Evolutionary conservation across 208 protist genomes (phyloP).

Genomic region (Acanthamoeba pearcei): DNA sequence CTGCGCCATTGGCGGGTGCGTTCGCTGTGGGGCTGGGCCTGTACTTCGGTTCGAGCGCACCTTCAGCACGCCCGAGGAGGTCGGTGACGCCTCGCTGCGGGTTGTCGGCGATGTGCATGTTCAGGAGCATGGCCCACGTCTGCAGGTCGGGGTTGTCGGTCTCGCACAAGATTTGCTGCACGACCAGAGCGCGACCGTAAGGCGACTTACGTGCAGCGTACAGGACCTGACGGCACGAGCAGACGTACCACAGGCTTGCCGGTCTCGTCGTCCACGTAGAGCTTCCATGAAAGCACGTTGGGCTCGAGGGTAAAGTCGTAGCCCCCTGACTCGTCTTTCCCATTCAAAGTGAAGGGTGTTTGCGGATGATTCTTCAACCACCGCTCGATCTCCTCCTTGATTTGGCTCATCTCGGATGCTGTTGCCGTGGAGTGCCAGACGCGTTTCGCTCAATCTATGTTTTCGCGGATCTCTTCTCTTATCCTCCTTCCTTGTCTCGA

Average conservation of each 20-base stretch:
- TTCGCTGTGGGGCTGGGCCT: neutral
- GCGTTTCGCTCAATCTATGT: too few species aligned
- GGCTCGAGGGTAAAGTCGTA: conserved; percentile 28
- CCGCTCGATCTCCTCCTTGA: conserved; percentile 70
- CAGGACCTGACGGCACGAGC: neutral
- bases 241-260: conserved; percentile 58
- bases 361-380: conserved; percentile 44
- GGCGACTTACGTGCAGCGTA: too few species aligned
- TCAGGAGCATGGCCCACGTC: conserved; percentile 29
- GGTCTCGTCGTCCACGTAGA: conserved; percentile 64
- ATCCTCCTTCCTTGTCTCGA: neutral
- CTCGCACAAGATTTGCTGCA: conserved; percentile 66
- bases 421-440: too few species aligned
- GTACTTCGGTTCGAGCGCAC: conserved; percentile 28
- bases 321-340: neutral
- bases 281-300: conserved; percentile 41
- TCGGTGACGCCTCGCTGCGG: conserved; percentile 55
- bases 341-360: conserved; percentile 1
- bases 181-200: too few species aligned
- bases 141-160: conserved; percentile 6
- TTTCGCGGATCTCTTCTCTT: neutral
- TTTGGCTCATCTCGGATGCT: neutral
- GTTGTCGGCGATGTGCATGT: conserved; percentile 69
- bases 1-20: neutral
- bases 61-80: conserved; percentile 39